Conservation (phyloP, 1,284 basidiomycete genomes). For the Ustilago hordei region DNA sequence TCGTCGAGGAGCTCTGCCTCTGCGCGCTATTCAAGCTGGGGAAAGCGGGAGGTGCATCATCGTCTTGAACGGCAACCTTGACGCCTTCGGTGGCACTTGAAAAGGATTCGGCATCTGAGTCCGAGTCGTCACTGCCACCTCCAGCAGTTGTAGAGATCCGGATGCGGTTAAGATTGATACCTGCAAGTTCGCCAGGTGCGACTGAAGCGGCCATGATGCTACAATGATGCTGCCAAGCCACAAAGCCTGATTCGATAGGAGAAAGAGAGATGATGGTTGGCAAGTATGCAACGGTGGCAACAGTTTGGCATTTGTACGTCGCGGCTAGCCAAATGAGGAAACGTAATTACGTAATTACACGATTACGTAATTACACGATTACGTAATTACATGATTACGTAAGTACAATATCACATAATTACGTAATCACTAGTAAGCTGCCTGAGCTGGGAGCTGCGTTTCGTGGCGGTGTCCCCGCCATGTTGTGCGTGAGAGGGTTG, state of each 20-base stretch:
- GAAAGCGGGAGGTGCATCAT: slow-evolving; percentile 85
- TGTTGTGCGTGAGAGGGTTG: neutral
- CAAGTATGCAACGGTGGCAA: slow-evolving; percentile 7
- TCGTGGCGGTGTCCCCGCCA: slow-evolving; percentile 16
- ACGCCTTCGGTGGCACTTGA: slow-evolving; percentile 23
- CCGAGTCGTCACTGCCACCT: slow-evolving; percentile 9
- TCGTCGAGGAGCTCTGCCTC: slow-evolving; percentile 71
- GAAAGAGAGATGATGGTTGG: neutral
- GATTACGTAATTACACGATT: neutral
- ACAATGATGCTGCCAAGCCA: neutral
- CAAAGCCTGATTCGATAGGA: neutral
- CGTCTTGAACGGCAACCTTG: slow-evolving; percentile 52
- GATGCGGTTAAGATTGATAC: slow-evolving; percentile 36
- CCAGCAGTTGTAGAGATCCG: slow-evolving; percentile 12
- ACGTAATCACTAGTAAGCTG: slow-evolving; percentile 31
- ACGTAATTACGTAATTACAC: slow-evolving; percentile 23
- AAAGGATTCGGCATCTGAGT: slow-evolving; percentile 33
- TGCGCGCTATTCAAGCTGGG: slow-evolving; percentile 85
- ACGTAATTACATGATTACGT: slow-evolving; percentile 16
- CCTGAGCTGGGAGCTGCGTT: neutral
- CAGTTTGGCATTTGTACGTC: slow-evolving; percentile 18
- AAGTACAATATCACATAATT: neutral
- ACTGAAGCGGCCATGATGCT: slow-evolving; percentile 11
- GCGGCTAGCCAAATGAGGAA: slow-evolving; percentile 1
- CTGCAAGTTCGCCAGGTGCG: slow-evolving; percentile 8